Evolutionary conservation across 2,329 filamentous ascomycete species (phyloP).

Genomic region (Fusarium chlamydosporum): DNA sequence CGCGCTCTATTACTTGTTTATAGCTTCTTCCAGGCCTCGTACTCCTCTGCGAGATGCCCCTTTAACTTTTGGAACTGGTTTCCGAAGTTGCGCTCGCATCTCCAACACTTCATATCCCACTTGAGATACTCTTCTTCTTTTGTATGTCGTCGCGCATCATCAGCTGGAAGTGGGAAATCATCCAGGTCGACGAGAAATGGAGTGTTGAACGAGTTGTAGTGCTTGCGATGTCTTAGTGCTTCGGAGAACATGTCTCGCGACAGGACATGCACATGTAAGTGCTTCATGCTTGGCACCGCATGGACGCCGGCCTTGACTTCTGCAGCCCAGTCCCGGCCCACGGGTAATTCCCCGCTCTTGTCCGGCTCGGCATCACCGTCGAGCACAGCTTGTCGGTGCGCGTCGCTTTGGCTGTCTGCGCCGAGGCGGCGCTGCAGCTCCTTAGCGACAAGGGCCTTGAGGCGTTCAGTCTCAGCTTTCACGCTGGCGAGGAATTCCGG

Average conservation of each 20-base stretch:
- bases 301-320: constrained; percentile 87
- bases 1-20: constrained; percentile 55
- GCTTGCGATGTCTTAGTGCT: constrained; percentile 82
- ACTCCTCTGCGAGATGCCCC: constrained; percentile 80
- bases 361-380: constrained; percentile 63
- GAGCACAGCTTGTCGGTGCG: constrained; percentile 75
- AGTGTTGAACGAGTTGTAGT: constrained; percentile 93
- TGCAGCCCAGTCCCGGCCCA: constrained; percentile 81
- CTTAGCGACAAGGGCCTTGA: constrained; percentile 76
- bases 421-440: constrained; percentile 82
- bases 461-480: constrained; percentile 69
- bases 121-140: constrained; percentile 71
- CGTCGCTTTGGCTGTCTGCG: constrained; percentile 72
- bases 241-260: constrained; percentile 82
- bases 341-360: constrained; percentile 65
- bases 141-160: constrained; percentile 74
- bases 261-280: constrained; percentile 91
- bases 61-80: constrained; percentile 82
- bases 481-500: constrained; percentile 75
- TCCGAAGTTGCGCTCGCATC: constrained; percentile 80
- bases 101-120: constrained; percentile 83
- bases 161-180: constrained; percentile 80
- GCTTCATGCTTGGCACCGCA: constrained; percentile 89
- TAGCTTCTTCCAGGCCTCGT: constrained; percentile 78
- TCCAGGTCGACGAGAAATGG: constrained; percentile 84